Conservation (phyloP, 2,329 filamentous ascomycete genomes). For the Clarireedia homoeocarpa region DNA sequence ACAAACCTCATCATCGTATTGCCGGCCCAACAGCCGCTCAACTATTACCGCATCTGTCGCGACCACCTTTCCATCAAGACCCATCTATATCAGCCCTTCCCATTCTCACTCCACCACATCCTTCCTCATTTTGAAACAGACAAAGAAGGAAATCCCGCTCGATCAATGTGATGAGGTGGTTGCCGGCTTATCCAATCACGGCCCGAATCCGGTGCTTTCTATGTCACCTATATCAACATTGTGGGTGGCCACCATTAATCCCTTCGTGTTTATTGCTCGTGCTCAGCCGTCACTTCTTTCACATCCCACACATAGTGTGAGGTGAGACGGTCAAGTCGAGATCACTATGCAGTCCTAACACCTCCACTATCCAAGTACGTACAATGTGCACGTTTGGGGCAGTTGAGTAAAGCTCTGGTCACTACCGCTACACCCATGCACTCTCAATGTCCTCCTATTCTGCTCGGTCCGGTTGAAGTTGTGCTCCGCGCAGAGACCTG, state of each 20-base stretch:
- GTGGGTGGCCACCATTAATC: background rate
- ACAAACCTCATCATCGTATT: no score
- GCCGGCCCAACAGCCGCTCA: no score
- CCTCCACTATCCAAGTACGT: background rate
- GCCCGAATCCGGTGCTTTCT: background rate
- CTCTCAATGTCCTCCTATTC: no score
- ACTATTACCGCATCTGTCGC: no score
- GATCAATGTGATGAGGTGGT: constrained; percentile 3
- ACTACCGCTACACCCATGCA: no score
- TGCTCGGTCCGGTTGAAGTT: no score
- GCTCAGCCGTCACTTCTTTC: background rate
- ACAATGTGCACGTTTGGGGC: no score
- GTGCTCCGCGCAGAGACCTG: no score
- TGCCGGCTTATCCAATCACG: background rate
- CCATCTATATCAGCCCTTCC: no score
- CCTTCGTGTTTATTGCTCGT: background rate
- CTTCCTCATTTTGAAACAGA: background rate
- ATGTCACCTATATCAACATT: background rate
- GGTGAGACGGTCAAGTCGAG: background rate
- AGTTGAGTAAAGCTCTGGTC: no score
- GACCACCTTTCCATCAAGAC: no score
- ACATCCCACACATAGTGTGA: background rate
- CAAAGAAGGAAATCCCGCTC: background rate
- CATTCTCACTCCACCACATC: no score
- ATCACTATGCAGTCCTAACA: background rate